Evolutionary conservation across 129 eudicot species (phyloP), one percentile per base, ranked within the genome.

Genomic region (Helianthus annuus): DNA sequence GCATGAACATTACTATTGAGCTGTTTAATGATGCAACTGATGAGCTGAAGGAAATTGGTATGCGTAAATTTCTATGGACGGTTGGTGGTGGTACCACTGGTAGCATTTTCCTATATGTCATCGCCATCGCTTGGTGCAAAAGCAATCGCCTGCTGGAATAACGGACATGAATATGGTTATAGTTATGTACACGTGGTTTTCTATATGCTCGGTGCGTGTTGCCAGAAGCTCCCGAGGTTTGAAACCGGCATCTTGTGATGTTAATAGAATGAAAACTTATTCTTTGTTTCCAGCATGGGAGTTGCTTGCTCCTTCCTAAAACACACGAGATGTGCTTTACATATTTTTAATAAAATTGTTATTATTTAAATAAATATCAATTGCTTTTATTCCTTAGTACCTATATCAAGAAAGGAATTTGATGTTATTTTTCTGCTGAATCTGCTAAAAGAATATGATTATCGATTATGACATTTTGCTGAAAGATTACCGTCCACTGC

Each of bases 61-160:
- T 60, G 66, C 66, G 66, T 60, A 60, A 29, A 60, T 60, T 60
- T 60, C 45, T 60, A 32, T 32, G 66, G 66, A 60, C 66, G 13
- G 66, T 60, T 0, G 66, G 65, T 59, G 65, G 65, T 9, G 65
- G 65, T 12, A 29, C 65, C 1, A 59, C 65, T 59, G 65, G 66
- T 60, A 60, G 19, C 66, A 29, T 60, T 16, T 32, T 60, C 44
- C 12, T 60, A 32, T 60, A 60, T 29, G 42, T 32, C n/a, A 29
- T 60, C 9, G 66, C 66, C 66, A 60, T 60, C 2, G 17, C 7
- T 32, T 60, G 66, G 66, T 60, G 66, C 66, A 60, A 60, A 32
- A 60, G 66, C 66, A 60, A 60, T 12, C 66, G 66, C 4, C 66
- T 60, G 36, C 44, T 60, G 17, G 66, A 60, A 40, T 60, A 16